Evolutionary conservation across 1,139 yeast genomes (phyloP), one percentile per base, ranked within the genome.

Genomic region (Sugiyamaella neomexicana): DNA sequence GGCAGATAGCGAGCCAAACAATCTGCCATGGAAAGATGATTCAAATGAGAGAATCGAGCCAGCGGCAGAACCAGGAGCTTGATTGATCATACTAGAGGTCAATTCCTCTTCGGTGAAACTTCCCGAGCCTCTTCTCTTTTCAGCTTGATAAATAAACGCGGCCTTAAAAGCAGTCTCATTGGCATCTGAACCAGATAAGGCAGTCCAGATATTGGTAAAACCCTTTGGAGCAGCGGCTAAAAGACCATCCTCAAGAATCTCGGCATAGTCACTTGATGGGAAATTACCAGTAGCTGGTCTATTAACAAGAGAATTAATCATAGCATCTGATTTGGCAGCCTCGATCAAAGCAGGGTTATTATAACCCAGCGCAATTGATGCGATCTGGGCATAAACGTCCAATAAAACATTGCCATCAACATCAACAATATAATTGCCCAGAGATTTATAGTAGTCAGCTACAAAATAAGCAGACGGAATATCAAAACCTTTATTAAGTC

Each of bases 151-250:
- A 75, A 86, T 81, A 70, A 86, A 86, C 8, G 88, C 89, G 52
- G 95, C 93, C 75, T 86, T 86, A 78, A 83, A 86, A 9, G 95
- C 95, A 68, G 85, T 79, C 72, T 86, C 95, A 68, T 85, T 85
- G 62, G 95, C 95, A 68, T 86, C 93, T 31, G 91, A 87, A 57
- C 95, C 95, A 16, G 89, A 81, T 63, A 86, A 75, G 42, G 87
- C 91, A 15, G 88, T 81, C 89, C 91, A 87, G 54, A 75, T 64
- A 53, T 60, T 66, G 52, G 60, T 55, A 65, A 64, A 59, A 37
- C 64, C 64, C 53, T 61, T 60, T 53, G 67, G 68, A 27, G 69
- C 67, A 39, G 60, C 60, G 27, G 61, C 61, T 37, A 67, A 50
- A 25, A 67, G 55, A 42, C 77, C 77, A 12, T 79, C 82, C 55